Evolutionary conservation across 305 asterid species (phyloP).

Genomic region (Rubia balearica): DNA sequence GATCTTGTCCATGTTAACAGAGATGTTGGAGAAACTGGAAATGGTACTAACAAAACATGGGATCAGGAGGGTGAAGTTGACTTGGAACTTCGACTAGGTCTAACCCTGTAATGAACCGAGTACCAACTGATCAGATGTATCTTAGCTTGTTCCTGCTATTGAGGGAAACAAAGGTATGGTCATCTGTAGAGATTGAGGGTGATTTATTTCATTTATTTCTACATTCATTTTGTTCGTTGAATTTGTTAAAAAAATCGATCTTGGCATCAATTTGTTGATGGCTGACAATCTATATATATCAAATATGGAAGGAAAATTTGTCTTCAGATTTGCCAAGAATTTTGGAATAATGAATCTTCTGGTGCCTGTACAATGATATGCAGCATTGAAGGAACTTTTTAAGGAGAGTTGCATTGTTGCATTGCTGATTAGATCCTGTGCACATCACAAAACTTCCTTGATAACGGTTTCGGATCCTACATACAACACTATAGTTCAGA

Average conservation of each 20-base stretch:
- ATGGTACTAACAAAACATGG: too few species aligned
- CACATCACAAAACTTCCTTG: too few species aligned
- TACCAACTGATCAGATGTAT: not conserved
- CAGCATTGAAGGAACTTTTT: too few species aligned
- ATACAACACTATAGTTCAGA: too few species aligned
- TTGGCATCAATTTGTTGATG: not conserved
- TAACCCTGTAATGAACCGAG: not conserved
- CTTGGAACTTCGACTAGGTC: slow-evolving; percentile 9
- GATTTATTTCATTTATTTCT: not conserved
- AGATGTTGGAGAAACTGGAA: not conserved
- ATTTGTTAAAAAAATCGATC: not conserved
- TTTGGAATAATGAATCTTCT: too few species aligned
- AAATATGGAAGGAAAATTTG: too few species aligned
- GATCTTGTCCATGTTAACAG: not conserved
- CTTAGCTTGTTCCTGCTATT: not conserved
- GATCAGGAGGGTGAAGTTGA: slow-evolving; percentile 6
- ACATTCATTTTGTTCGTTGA: not conserved
- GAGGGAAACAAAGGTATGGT: not conserved
- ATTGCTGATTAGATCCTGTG: too few species aligned
- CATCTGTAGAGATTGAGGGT: not conserved
- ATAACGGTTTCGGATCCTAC: too few species aligned
- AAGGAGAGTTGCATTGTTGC: too few species aligned
- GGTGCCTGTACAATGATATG: too few species aligned
- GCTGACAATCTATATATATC: too few species aligned
- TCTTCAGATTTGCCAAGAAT: too few species aligned